These are phyloP conservation scores for Cyclotella baltica DNA, from an alignment of 108 stramenopile genomes.

Conservation along the genomic window DNA sequence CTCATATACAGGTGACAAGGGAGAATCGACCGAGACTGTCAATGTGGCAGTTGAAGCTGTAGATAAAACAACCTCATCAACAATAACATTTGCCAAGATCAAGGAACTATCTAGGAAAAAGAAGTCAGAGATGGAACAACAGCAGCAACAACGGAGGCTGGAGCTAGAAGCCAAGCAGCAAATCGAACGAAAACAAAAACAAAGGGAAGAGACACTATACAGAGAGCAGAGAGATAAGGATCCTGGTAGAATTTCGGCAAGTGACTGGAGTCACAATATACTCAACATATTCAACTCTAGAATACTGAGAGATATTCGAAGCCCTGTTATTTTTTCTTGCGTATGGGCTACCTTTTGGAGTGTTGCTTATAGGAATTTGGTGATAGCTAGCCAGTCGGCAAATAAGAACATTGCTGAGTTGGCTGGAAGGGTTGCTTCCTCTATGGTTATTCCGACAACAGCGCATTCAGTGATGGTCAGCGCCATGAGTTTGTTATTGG, in stretches of 20 bases:
- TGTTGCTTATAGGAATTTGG: conserved; percentile 55
- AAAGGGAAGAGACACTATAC: conserved; percentile 25
- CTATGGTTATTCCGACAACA: conserved; percentile 64
- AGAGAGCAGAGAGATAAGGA: conserved; percentile 35
- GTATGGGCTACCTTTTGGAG: conserved; percentile 74
- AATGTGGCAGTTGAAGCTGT: conserved; percentile 1
- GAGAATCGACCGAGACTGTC: background rate
- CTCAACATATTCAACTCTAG: conserved; percentile 79
- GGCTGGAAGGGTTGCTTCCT: conserved; percentile 31
- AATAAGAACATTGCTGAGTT: conserved; percentile 2
- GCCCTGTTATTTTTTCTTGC: conserved; percentile 70
- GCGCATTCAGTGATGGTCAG: conserved; percentile 85
- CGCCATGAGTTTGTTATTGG: conserved; percentile 88
- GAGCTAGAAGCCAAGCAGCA: conserved; percentile 16
- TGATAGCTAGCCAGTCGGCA: conserved; percentile 4
- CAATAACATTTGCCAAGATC: background rate
- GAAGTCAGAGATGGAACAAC: background rate
- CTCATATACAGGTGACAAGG: background rate
- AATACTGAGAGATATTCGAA: conserved; percentile 78
- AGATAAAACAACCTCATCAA: background rate
- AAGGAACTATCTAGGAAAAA: conserved; percentile 8
- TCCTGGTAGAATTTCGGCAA: conserved; percentile 59
- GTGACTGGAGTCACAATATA: conserved; percentile 94
- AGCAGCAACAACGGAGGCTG: conserved; percentile 4
- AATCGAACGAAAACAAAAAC: conserved; percentile 10